A percentile compares a stretch with the other conserved stretches of the same genome.
These are phyloP conservation scores for Jatropha podagrica DNA, from an alignment of 441 rosid genomes.

Conservation along the genomic window DNA sequence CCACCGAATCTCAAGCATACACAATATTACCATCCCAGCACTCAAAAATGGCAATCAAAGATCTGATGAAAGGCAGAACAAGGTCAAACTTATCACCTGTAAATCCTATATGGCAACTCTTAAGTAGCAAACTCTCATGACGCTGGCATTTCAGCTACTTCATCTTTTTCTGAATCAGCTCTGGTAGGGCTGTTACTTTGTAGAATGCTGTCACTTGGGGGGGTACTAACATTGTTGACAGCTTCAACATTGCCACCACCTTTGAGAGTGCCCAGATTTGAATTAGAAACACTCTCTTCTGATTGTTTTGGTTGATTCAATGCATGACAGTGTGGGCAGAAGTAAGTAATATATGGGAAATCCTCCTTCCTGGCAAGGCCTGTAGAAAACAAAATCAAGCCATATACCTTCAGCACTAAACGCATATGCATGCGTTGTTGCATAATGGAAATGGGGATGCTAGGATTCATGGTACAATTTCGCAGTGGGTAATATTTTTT, in stretches of 20 bases:
- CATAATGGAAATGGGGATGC: background rate
- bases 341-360: slow-evolving; percentile 70
- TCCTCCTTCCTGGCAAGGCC: slow-evolving; percentile 91
- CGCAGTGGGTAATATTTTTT: background rate
- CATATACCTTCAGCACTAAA: background rate
- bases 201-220: slow-evolving; percentile 24
- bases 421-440: background rate
- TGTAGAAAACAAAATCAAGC: slow-evolving; percentile 26
- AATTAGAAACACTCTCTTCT: slow-evolving; percentile 36
- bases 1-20: background rate
- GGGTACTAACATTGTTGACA: slow-evolving; percentile 20
- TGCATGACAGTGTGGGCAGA: slow-evolving; percentile 85
- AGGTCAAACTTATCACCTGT: background rate
- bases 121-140: slow-evolving; percentile 15
- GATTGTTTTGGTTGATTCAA: slow-evolving; percentile 64
- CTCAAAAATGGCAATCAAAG: background rate
- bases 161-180: slow-evolving; percentile 33
- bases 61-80: background rate
- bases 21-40: slow-evolving; percentile 13
- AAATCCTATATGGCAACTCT: background rate
- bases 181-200: slow-evolving; percentile 20
- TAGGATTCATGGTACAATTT: background rate
- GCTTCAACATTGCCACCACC: slow-evolving; percentile 24
- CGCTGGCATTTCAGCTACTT: slow-evolving; percentile 26
- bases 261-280: slow-evolving; percentile 21